A percentile compares a stretch with the other conserved stretches of the same genome.
phyloP scores from a whole-genome alignment of 805 yeast species.

The Candida suzukii region DNA sequence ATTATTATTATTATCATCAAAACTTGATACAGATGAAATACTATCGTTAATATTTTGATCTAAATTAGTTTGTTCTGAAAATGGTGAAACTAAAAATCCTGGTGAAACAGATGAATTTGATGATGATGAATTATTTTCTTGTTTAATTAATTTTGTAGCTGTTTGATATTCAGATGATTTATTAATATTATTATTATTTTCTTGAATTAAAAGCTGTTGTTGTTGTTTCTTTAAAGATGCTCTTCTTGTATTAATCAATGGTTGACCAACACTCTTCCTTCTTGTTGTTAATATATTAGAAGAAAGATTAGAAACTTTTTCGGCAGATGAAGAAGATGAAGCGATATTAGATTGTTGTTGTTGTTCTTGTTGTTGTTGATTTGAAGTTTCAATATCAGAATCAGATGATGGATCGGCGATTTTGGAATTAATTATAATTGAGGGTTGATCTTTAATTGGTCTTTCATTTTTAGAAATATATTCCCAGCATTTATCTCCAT shows the following conservation, averaged over 20 bases:
- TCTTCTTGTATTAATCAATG: not conserved
- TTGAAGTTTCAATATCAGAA: not conserved
- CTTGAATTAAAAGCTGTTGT: too few relatives aligned
- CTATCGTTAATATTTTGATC: not conserved
- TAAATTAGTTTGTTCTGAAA: not conserved
- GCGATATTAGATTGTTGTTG: too few relatives aligned
- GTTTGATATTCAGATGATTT: not conserved
- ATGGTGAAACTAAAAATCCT: not conserved
- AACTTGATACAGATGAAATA: not conserved
- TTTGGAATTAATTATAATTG: slow-evolving; percentile 23
- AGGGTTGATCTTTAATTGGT: slow-evolving; percentile 7
- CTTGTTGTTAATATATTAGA: not conserved
- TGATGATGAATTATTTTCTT: not conserved
- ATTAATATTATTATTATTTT: not conserved
- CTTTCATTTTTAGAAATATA: slow-evolving; percentile 27
- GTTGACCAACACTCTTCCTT: not conserved
- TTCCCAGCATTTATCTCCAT: slow-evolving; percentile 78
- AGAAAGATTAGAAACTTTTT: too few relatives aligned
- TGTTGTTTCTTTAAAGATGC: not conserved
- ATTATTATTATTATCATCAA: not conserved
- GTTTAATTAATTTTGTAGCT: too few relatives aligned
- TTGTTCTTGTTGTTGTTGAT: too few relatives aligned
- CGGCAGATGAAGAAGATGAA: not conserved
- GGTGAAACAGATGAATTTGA: too few relatives aligned
- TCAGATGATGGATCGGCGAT: slow-evolving; percentile 25